Base-by-base conservation (phyloP, 805 yeast genomes). In the Torulaspora indica region DNA sequence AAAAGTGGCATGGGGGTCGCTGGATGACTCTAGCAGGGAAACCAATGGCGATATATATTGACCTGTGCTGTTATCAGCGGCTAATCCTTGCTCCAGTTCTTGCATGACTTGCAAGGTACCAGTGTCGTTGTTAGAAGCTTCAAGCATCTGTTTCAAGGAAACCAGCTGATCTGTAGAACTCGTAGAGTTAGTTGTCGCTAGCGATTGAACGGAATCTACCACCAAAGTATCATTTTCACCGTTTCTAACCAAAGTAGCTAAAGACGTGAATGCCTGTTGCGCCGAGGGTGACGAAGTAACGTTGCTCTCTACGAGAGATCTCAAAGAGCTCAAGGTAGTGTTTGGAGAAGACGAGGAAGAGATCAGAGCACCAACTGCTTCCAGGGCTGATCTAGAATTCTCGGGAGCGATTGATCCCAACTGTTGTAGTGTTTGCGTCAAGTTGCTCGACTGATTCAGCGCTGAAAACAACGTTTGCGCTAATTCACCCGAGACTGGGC, bases 131-230 rank as follows among this genome's bases (percentile, higher is more conserved):
- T 40, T 45, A 30, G 63, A 49, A 18, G 50, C 31, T 13, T 45
- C 42, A 15, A 64, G 47, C 17, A 63, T 30, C 13, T 45, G 47
- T 9, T 54, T 47, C 39, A 63, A 51, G 12, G 58, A 48, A 8
- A 43, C 33, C 31, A 64, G 47, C 42, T 61, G 59, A 10, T 37
- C 47, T 23, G 56, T 51, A n/a, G 64, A 46, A 8, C 60, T 42
- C 8, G 60, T 42, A 9, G 56, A 33, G 23, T 52, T 48, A 1
- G 52, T 38, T 20, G 43, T 25, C 15, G 55, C 43, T 36, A 62
- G 46, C 7, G 47, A 42, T 20, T 50, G 33, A 13, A 61, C 52
- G 10, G 59, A 47, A 2, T 47, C 12, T 24, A 61, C 32, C 7
- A 55, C 53, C 13, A 45, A 20, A 10, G 60, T 52, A 17, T 51